Base-by-base conservation (phyloP, 805 yeast genomes). In the Lipomyces mesembrius region DNA sequence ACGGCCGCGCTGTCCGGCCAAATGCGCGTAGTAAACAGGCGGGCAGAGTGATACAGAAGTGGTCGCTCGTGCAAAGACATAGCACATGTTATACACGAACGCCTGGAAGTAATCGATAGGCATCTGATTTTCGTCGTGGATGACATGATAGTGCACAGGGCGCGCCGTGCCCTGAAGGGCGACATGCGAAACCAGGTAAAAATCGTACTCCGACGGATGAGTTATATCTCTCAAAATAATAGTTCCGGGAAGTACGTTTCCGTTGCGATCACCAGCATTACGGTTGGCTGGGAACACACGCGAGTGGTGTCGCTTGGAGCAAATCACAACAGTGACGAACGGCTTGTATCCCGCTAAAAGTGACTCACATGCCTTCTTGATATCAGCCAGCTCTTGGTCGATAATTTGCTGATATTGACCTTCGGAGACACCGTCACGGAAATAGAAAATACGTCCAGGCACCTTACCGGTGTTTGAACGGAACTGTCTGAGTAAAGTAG, bases 111-210 rank as follows among this genome's bases (percentile, higher is more conserved):
- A 43, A 43, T 59, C 64, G 14, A 77, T 74, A 17, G 72, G 66
- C 72, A 71, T 74, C 35, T 67, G 61, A 51, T 56, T 64, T 60
- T 77, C 79, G 65, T 77, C 79, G 57, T 73, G 73, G 29, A 77
- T 63, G 43, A 77, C 79, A 49, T 74, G 75, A 60, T 77, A 77
- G 59, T 77, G 79, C 35, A 77, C 78, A 6, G 79, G 79, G 51
- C 76, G 72, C 17, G 78, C 78, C 20, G 79, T 77, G 60, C 79
- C 79, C 62, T 77, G 78, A 34, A 77, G 69, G 8, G 79, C 78
- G 60, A 75, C 75, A 63, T 77, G 79, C 8, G 79, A 75, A 57
- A 75, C 77, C 22, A 77, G 68, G 61, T 66, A 76, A 63, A 77
- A 77, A 62, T 77, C 79, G 59, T 73, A 77, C 46, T 74, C 72